Conservation (phyloP, 805 yeast genomes). For the Candida golubevii region DNA sequence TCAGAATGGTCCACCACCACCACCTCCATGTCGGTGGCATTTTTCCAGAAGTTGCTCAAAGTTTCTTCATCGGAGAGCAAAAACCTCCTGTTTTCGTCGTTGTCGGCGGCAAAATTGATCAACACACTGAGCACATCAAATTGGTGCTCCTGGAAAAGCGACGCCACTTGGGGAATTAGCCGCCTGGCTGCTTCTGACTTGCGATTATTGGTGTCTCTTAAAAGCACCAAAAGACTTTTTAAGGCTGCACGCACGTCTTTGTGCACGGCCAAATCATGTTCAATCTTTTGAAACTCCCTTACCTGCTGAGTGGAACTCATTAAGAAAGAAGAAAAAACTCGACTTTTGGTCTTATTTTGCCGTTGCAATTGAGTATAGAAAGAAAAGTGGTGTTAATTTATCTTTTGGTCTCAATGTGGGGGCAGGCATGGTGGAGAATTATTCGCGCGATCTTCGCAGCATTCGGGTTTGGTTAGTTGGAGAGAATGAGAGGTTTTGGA, state of each 20-base stretch:
- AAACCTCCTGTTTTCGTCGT: slow-evolving; percentile 19
- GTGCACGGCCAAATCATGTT: neutral
- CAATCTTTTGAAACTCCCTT: slow-evolving; percentile 1
- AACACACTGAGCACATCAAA: slow-evolving; percentile 26
- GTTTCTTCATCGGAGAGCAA: slow-evolving; percentile 5
- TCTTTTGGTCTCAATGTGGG: too few relatives aligned
- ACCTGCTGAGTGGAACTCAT: too few relatives aligned
- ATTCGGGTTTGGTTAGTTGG: too few relatives aligned
- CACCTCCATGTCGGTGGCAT: neutral
- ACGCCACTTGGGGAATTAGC: slow-evolving; percentile 11
- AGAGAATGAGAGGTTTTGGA: too few relatives aligned
- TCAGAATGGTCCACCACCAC: slow-evolving; percentile 1
- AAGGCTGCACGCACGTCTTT: neutral
- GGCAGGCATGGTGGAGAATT: too few relatives aligned
- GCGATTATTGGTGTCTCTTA: slow-evolving; percentile 22
- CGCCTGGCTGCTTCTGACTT: slow-evolving; percentile 5
- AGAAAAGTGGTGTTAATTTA: too few relatives aligned
- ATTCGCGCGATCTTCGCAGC: too few relatives aligned
- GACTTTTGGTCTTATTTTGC: too few relatives aligned
- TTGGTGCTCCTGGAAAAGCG: slow-evolving; percentile 5
- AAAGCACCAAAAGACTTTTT: slow-evolving; percentile 12
- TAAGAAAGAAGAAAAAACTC: too few relatives aligned
- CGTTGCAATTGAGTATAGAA: too few relatives aligned
- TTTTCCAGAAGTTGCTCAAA: slow-evolving; percentile 11
- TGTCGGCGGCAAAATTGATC: slow-evolving; percentile 35